Base-by-base conservation (phyloP, 2,329 filamentous ascomycete species). In the Cercospora sp. region DNA sequence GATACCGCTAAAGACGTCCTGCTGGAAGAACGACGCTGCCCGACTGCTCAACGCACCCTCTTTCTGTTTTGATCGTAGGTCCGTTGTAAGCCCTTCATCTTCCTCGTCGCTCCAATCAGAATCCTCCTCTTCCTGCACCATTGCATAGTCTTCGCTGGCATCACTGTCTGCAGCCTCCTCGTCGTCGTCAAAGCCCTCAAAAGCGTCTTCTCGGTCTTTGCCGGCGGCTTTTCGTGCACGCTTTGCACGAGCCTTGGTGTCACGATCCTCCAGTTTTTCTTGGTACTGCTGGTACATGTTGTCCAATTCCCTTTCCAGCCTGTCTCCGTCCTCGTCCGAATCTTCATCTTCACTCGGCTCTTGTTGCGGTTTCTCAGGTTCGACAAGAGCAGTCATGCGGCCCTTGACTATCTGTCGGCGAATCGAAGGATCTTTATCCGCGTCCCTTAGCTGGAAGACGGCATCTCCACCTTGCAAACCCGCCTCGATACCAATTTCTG, bases 161-260 rank as follows among this genome's bases (percentile, higher is more conserved):
- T 74, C 74, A 10, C 67, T 74, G 16, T 84, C 84, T 30, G 81
- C 81, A n/a, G 86, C 81, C 66, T 87, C 87, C 57, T 86, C 87
- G 10, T 85, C 88, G 24, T 87, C 85, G 4, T 72, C 73, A 68
- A 98, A 88, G 1, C 95, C 95, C 73, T 96, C 91, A 90, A 94
- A 99, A 77, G 97, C 94, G 13, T 92, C 93, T 67, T 96, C 92
- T 63, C 91, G 89, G 70, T 91, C 89, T 37, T 71, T 72, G 12
- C 70, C 74, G 8, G 74, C 72, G 76, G 93, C 88, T 77, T 91
- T 89, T 64, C 94, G 88, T 6, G 92, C 90, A 77, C 93, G 93
- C 83, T 98, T 99, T 3, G 94, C 93, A 49, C 92, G 89, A 76
- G 91, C 91, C 79, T 97, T 98, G 16, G 94, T 90, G 77, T 98